phyloP scores from a whole-genome alignment of 768 basidiomycete genomes.

The Lanmaoa rubissima region DNA sequence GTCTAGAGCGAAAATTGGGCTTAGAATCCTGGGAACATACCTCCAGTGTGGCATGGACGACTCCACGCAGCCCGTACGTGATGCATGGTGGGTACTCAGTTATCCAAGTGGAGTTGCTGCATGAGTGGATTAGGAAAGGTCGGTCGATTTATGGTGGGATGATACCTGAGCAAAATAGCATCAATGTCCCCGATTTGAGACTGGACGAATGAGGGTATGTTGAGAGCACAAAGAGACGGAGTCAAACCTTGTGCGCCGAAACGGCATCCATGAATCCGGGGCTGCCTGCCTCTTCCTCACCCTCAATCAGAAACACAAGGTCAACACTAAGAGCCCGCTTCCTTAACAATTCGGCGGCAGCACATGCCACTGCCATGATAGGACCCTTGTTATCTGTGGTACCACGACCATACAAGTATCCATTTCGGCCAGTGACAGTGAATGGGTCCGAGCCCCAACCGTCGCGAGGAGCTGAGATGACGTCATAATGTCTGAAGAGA shows the following conservation, averaged over 20 bases:
- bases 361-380: constrained; percentile 86
- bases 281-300: constrained; percentile 96
- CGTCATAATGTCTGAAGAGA: constrained; percentile 82
- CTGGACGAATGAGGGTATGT: constrained; percentile 36
- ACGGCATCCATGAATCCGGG: constrained; percentile 81
- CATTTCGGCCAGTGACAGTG: constrained; percentile 75
- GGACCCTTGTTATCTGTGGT: constrained; percentile 97
- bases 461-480: constrained; percentile 74
- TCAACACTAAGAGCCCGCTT: constrained; percentile 78
- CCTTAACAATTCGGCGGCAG: constrained; percentile 77
- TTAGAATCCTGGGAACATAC: constrained; percentile 34
- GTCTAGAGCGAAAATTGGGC: background rate
- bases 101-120: constrained; percentile 95
- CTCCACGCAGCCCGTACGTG: constrained; percentile 92
- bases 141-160: background rate
- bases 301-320: constrained; percentile 88
- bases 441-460: constrained; percentile 89
- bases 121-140: background rate
- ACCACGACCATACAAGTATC: constrained; percentile 87
- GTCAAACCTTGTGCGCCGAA: constrained; percentile 62
- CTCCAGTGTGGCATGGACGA: constrained; percentile 82
- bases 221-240: background rate
- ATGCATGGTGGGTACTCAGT: constrained; percentile 89
- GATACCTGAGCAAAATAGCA: constrained; percentile 82
- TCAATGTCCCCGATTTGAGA: constrained; percentile 83